These are phyloP conservation scores for Ustilago cynodontis DNA, from an alignment of 1,284 basidiomycete species.

Conservation along the genomic window DNA sequence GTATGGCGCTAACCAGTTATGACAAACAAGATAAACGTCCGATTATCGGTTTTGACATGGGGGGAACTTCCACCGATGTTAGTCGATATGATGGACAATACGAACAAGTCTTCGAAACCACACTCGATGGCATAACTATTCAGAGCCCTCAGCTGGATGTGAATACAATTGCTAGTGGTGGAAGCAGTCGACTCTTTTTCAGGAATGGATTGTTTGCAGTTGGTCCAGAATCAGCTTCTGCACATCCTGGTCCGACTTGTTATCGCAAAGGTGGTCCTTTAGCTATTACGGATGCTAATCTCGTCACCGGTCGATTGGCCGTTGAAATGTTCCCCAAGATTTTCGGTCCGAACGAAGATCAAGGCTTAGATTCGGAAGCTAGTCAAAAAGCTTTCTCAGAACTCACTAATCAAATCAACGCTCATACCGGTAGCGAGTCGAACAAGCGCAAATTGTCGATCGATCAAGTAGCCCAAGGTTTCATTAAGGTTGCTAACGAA, in stretches of 20 bases:
- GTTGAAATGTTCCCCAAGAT: constrained; percentile 80
- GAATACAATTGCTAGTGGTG: constrained; percentile 68
- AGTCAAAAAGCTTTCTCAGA: constrained; percentile 77
- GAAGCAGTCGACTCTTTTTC: constrained; percentile 66
- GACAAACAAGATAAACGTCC: constrained; percentile 77
- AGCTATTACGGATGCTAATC: constrained; percentile 68
- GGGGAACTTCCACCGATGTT: constrained; percentile 87
- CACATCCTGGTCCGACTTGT: constrained; percentile 67
- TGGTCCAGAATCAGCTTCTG: constrained; percentile 66
- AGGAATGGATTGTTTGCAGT: constrained; percentile 67
- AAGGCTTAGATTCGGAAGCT: constrained; percentile 78
- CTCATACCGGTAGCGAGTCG: constrained; percentile 72
- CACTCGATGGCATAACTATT: constrained; percentile 88
- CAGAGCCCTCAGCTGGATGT: constrained; percentile 80
- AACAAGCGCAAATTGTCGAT: constrained; percentile 72
- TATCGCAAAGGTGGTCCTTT: constrained; percentile 69
- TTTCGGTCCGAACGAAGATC: constrained; percentile 86
- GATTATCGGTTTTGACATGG: constrained; percentile 75
- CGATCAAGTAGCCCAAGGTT: constrained; percentile 90
- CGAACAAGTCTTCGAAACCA: constrained; percentile 89
- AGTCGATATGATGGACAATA: constrained; percentile 87
- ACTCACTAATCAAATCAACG: constrained; percentile 79
- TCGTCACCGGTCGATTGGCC: constrained; percentile 66
- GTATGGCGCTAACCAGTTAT: constrained; percentile 86
- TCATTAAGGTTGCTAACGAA: constrained; percentile 68